phyloP scores from a whole-genome alignment of 176 grass and related monocot species.

The Oryza glumipatula region DNA sequence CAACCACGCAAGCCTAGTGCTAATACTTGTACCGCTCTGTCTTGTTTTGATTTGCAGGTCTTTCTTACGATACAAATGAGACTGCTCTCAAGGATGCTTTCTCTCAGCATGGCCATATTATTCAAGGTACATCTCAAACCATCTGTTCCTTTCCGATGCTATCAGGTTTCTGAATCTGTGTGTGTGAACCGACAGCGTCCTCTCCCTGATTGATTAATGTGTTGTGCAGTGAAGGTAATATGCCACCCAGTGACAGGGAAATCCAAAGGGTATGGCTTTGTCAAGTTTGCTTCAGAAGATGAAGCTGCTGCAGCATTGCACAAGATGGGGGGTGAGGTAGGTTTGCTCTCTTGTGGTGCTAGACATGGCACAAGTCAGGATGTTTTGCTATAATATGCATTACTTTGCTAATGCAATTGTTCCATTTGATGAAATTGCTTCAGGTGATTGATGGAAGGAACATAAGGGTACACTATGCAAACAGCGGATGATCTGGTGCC shows the following conservation, averaged over 20 bases:
- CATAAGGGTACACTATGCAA: constrained; percentile 51
- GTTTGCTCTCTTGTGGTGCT: not conserved
- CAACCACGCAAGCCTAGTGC: not conserved
- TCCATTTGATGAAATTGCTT: not conserved
- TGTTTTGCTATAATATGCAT: not conserved
- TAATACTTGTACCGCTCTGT: not conserved
- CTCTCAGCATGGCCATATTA: constrained; percentile 43
- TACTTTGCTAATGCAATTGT: not conserved
- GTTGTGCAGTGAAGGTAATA: constrained; percentile 49
- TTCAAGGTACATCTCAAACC: constrained; percentile 22
- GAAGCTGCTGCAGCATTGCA: constrained; percentile 45
- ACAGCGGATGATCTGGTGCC: constrained; percentile 30
- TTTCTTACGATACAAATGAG: constrained; percentile 67
- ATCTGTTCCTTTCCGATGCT: not conserved
- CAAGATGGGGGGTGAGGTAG: constrained; percentile 57
- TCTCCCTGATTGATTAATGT: not conserved
- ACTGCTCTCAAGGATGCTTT: constrained; percentile 60
- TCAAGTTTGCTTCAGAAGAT: constrained; percentile 43
- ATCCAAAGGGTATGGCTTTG: constrained; percentile 64
- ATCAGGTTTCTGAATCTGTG: not conserved
- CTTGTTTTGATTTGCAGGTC: constrained; percentile 25
- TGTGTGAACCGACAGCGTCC: not conserved
- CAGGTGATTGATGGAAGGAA: constrained; percentile 65
- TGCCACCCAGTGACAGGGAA: constrained; percentile 55
- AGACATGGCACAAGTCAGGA: not conserved